Evolutionary conservation across 192 early-diverging fungal species (phyloP), one percentile per base, ranked within the genome.

Genomic region (Coemansia sp.): DNA sequence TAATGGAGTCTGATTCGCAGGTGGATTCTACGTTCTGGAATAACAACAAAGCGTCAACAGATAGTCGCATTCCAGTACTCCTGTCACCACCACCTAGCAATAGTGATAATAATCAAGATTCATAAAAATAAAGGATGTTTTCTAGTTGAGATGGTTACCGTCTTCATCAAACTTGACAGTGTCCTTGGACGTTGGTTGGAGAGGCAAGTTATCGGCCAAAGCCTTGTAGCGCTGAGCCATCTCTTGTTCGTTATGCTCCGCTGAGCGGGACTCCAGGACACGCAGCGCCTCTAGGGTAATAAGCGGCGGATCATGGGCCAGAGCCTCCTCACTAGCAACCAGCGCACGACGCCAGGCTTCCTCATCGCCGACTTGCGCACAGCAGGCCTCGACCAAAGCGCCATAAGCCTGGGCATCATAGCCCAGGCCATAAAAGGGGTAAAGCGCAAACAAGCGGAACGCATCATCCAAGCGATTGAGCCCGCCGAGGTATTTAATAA

Each of bases 361-460:
- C 37, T 78, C 81, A 48, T 73, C 81, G 29, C 73, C 76, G 0
- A 67, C 31, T 38, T 36, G 57, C 14, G 12, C 41, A 37, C 72
- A 78, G 62, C 81, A 78, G 2, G 76, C 81, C 55, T 84, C 76
- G 0, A 84, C 72, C 15, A 79, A 51, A 10, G 76, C 82, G 7
- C 82, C 82, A 27, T 84, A 84, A 0, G 73, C 76, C 0, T 25
- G 11, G 1, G 82, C 73, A 31, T 73, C 74, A 10, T 74, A 32
- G 1, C 38, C 10, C 1, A 84, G 32, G 11, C 50, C 67, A 48
- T 78, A 84, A 62, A 70, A 78, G 12, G 69, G 73, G 41, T 76
- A 76, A 15, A 79, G 74, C 2, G 73, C 82, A 78, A 84, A 84
- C 48, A 84, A 48, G 2, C 73, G 57, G 59, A 78, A 84, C 14